Evolutionary conservation across 805 yeast species (phyloP).

Genomic region (Saccharomycopsis lassenensis): DNA sequence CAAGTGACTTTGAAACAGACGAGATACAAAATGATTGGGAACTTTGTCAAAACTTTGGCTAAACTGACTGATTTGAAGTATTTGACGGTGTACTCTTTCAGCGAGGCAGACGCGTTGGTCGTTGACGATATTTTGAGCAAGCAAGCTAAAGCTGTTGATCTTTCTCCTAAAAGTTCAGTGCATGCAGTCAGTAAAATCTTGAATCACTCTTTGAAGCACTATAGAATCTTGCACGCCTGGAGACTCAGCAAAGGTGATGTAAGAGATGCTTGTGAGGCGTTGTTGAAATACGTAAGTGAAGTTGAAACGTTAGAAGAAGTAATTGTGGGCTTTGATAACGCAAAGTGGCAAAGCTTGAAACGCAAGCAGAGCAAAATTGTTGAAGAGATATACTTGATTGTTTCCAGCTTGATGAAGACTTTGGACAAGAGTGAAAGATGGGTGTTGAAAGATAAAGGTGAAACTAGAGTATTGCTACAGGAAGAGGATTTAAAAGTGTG

Average conservation of each 20-base stretch:
- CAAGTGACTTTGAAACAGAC: constrained; percentile 16
- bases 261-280: constrained; percentile 36
- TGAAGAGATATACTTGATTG: constrained; percentile 29
- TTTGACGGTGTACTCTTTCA: constrained; percentile 33
- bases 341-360: constrained; percentile 8
- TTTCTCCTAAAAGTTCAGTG: constrained; percentile 21
- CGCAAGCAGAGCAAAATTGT: constrained; percentile 14
- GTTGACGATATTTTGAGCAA: constrained; percentile 33
- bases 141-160: constrained; percentile 19
- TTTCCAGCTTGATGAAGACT: constrained; percentile 30
- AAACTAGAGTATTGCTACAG: too few relatives aligned
- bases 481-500: too few relatives aligned
- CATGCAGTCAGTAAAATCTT: constrained; percentile 21
- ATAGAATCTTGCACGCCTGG: constrained; percentile 41
- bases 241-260: constrained; percentile 38
- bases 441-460: constrained; percentile 22
- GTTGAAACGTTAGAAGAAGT: background rate
- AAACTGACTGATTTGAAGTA: constrained; percentile 29
- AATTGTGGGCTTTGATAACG: constrained; percentile 5
- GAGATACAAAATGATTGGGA: constrained; percentile 22
- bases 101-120: constrained; percentile 28
- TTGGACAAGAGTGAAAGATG: constrained; percentile 29
- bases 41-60: constrained; percentile 30
- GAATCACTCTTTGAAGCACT: constrained; percentile 30
- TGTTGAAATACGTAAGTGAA: constrained; percentile 29